Base-by-base conservation (phyloP, 169 alveolate genomes). In the Cryptosporidium parvum region DNA sequence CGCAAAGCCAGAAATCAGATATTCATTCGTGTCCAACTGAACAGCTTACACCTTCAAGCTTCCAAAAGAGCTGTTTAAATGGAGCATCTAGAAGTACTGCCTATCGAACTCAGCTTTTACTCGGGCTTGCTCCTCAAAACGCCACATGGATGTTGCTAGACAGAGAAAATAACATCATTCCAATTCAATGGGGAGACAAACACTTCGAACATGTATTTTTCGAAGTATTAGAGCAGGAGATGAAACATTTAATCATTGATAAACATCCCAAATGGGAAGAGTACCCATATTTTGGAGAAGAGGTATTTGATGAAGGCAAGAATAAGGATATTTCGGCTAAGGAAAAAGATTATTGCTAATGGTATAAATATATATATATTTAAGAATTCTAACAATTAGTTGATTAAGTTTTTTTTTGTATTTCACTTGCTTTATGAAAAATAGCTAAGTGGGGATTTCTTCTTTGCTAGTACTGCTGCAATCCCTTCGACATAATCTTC, bases 401-500 rank as follows among this genome's bases (percentile, higher is more conserved):
- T 39, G 45, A 31, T 37, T 61, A 61, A n/a, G 18, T 65, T 18
- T 65, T 65, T 21, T 65, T 65, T 69, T 10, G 3, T 23, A 29
- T 9, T 29, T 37, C 53, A 53, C 31, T 62, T 39, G 26, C 18
- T 3, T 91, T 93, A 98, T 52, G 99, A 97, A 86, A 97, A 97
- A 94, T 98, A 98, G 94, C 97, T 97, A 56, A 97, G 97, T 44
- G 97, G 94, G 73, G 98, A 96, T 94, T 98, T 98, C 95, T 98
- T 98, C 95, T 98, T 98, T 21, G 99, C 98, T 91, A 97, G 97
- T 48, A 98, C 99, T 31, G 98, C 96, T 18, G 98, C 97, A 70
- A 98, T 97, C 12, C 99, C 99, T 86, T 97, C 99, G 31, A 98
- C 99, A 75, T 96, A 99, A 93, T 99, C 99, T 45, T 94, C 96